These are phyloP conservation scores for Prosopis cineraria DNA, from an alignment of 306 rosid species.

Conservation along the genomic window DNA sequence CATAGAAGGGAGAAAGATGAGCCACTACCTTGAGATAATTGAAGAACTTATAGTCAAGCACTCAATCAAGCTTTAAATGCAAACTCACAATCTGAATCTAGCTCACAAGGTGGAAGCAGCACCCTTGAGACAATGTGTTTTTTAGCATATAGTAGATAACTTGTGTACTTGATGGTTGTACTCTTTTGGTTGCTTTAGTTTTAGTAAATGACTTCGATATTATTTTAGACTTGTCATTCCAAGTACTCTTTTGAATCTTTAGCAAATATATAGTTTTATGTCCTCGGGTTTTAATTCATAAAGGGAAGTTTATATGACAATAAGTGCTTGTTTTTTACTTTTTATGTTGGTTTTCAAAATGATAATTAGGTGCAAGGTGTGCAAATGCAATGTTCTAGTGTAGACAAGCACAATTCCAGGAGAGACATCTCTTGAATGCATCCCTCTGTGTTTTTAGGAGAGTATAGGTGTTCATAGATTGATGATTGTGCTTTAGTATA, in stretches of 20 bases:
- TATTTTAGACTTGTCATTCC: too few species aligned
- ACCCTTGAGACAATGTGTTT: too few species aligned
- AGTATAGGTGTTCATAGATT: not conserved
- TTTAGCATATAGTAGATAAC: not conserved
- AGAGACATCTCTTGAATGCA: conserved; percentile 93
- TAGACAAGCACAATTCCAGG: conserved; percentile 78
- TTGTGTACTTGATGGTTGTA: not conserved
- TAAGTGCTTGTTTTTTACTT: too few species aligned
- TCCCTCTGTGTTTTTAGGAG: conserved; percentile 78
- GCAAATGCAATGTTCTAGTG: conserved; percentile 57
- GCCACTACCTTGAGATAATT: not conserved
- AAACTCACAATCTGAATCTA: too few species aligned
- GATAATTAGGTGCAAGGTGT: conserved; percentile 77
- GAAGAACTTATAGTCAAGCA: not conserved
- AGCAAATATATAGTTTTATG: too few species aligned
- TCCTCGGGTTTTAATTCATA: too few species aligned
- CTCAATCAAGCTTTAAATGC: not conserved
- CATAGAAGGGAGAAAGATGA: not conserved
- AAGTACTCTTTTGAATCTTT: too few species aligned
- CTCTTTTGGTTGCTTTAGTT: too few species aligned
- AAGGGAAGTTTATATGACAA: too few species aligned
- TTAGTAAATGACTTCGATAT: too few species aligned
- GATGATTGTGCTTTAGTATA: too few species aligned
- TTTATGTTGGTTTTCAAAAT: conserved; percentile 14
- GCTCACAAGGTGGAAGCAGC: not conserved